Percentiles rank a stretch among this genome's conserved stretches.
Conservation (phyloP, 1,284 basidiomycete genomes). For the Ustilago curta region DNA sequence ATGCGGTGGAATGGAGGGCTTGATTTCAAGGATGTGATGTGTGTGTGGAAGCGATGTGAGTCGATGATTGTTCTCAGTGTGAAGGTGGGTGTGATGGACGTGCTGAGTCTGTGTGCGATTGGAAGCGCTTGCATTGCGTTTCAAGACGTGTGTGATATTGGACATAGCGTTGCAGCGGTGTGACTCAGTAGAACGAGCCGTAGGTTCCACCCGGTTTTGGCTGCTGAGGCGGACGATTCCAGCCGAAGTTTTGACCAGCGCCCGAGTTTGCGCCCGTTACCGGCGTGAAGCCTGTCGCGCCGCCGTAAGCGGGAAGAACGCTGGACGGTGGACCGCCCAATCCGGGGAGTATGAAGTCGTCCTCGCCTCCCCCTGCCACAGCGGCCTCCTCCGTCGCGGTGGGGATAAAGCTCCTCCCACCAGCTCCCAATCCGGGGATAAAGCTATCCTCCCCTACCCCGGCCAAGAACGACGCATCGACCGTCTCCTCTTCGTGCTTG, state of each 20-base stretch:
- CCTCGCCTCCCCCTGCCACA: not conserved
- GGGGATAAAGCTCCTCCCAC: constrained; percentile 21
- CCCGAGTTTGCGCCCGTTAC: constrained; percentile 35
- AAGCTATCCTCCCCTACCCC: constrained; percentile 30
- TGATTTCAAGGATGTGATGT: not conserved
- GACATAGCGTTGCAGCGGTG: too few relatives aligned
- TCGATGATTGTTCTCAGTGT: too few relatives aligned
- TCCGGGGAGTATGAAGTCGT: constrained; percentile 29
- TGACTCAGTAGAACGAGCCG: constrained; percentile 32
- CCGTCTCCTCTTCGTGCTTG: not conserved
- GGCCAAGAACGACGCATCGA: constrained; percentile 2
- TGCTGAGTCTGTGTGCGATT: too few relatives aligned
- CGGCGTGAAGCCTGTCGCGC: constrained; percentile 17
- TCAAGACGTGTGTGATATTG: too few relatives aligned
- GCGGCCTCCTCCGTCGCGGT: not conserved
- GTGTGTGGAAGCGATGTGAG: not conserved
- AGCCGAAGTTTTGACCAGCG: constrained; percentile 10
- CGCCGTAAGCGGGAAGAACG: not conserved
- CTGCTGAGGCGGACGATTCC: constrained; percentile 15
- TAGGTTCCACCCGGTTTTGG: constrained; percentile 40
- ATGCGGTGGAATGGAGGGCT: not conserved
- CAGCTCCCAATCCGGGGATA: constrained; percentile 33
- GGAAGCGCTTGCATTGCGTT: too few relatives aligned
- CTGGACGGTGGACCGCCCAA: not conserved
- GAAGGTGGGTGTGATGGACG: too few relatives aligned